Evolutionary conservation across 1,284 basidiomycete species (phyloP).

Genomic region (Peniophora sp.): DNA sequence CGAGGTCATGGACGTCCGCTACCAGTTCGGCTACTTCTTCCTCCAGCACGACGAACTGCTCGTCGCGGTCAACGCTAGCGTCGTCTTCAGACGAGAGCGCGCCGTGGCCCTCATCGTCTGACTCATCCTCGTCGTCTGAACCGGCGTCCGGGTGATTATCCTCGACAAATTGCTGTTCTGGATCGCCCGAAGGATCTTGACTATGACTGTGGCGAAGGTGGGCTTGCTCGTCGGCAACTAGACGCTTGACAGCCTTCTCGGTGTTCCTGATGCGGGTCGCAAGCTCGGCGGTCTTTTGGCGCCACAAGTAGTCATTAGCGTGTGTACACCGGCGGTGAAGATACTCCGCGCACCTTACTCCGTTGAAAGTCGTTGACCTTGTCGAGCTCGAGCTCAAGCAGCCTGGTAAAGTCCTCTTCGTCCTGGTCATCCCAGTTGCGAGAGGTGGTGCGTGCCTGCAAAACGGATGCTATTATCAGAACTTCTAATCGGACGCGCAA

Average conservation of each 20-base stretch:
- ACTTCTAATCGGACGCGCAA: no score
- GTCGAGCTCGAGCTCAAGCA: slow-evolving; percentile 85
- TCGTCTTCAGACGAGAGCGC: slow-evolving; percentile 44
- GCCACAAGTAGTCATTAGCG: no score
- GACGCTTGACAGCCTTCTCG: slow-evolving; percentile 69
- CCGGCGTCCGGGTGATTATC: slow-evolving; percentile 60
- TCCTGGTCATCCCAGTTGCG: slow-evolving; percentile 69
- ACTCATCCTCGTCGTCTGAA: slow-evolving; percentile 59
- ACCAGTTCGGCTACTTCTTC: slow-evolving; percentile 95
- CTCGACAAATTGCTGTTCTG: slow-evolving; percentile 38
- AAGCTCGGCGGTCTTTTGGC: slow-evolving; percentile 75
- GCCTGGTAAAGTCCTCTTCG: slow-evolving; percentile 72
- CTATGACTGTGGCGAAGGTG: slow-evolving; percentile 2
- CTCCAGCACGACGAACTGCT: slow-evolving; percentile 84
- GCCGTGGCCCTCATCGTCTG: slow-evolving; percentile 38
- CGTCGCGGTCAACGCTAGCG: slow-evolving; percentile 76
- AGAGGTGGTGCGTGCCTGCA: slow-evolving; percentile 50
- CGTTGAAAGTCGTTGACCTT: slow-evolving; percentile 97
- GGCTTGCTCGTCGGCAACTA: slow-evolving; percentile 54
- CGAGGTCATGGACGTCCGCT: slow-evolving; percentile 97
- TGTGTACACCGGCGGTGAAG: no score
- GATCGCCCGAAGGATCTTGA: slow-evolving; percentile 5
- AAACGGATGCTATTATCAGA: slow-evolving; percentile 1
- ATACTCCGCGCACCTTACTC: slow-evolving; percentile 54
- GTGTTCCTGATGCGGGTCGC: slow-evolving; percentile 74